Evolutionary conservation across 1,284 basidiomycete genomes (phyloP), one percentile per base, ranked within the genome.

Genomic region (Puccinia horiana): DNA sequence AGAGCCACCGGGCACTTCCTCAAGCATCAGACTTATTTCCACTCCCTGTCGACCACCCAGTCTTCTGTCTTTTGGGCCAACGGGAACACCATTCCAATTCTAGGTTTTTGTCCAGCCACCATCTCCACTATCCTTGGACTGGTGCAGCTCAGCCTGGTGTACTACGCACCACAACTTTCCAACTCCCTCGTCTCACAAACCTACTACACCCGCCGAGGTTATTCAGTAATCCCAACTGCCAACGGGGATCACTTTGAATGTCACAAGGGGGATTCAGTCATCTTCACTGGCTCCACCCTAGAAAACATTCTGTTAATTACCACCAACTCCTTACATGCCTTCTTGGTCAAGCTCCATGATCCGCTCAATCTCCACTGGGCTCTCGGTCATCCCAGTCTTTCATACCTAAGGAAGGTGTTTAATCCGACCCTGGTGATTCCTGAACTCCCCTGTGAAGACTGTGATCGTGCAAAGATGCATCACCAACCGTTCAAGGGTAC

Each of bases 381-480:
- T 3, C n/a, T 70, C 14, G 63, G 63, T 20, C 63, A 67, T n/a
- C 63, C 63, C 5, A 67, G 63, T 8, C 8, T 67, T 6, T 32
- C 35, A 40, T 67, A 67, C 35, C 61, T 67, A 29, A 37, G 40
- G 40, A 1, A 9, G 2, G 35, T 16, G 20, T 37, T n/a, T n/a
- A n/a, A 67, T n/a, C 63, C 61, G 20, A 20, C 14, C 20, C 35
- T 63, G 6, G 29, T 37, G n/a, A 67, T 67, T 8, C 6, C 9
- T 32, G n/a, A 63, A 3, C 35, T 67, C 16, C 5, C 5, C 35
- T 67, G 63, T 23, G 8, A 5, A 2, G 32, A 40, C 8, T 67
- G 63, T n/a, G 63, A 67, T 29, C 8, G n/a, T 16, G n/a, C 63
- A 37, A 67, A 67, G 23, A 67, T 67, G 63, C 63, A 67, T 20